Percentiles rank a stretch among this genome's conserved stretches.
These are phyloP conservation scores for Neospermospora avenae DNA, from an alignment of 2,329 filamentous ascomycete species.

Conservation along the genomic window DNA sequence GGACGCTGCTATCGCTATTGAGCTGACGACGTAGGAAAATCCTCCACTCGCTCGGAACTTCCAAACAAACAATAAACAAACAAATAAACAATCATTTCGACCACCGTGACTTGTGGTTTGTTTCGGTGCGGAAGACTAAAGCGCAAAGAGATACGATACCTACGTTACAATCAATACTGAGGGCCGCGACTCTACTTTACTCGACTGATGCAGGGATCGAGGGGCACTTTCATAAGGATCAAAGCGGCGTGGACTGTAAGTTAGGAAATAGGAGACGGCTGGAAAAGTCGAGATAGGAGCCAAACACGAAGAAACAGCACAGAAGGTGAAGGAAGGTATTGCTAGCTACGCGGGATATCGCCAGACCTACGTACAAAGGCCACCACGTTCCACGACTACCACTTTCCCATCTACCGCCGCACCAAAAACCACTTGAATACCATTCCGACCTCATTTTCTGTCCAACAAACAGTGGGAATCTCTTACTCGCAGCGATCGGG, in stretches of 20 bases:
- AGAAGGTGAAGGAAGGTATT: neutral
- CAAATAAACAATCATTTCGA: neutral
- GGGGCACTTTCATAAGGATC: neutral
- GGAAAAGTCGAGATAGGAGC: neutral
- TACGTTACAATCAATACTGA: neutral
- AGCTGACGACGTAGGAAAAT: neutral
- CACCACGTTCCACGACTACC: no score
- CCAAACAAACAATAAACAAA: neutral
- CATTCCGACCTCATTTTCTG: neutral
- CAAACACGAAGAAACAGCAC: neutral
- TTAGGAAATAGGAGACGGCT: neutral
- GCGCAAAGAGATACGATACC: no score
- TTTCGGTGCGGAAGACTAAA: no score
- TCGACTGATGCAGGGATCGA: neutral
- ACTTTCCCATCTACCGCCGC: slow-evolving; percentile 5
- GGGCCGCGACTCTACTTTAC: neutral
- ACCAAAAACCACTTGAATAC: neutral
- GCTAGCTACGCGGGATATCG: neutral
- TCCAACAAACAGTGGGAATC: neutral
- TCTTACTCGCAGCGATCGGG: neutral
- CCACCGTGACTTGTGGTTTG: neutral
- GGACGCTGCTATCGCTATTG: neutral
- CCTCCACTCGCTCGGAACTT: neutral
- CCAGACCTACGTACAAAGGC: neutral
- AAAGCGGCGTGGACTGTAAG: neutral